Evolutionary conservation across 2,329 filamentous ascomycete species (phyloP).

Genomic region (Ophiostoma quercus): DNA sequence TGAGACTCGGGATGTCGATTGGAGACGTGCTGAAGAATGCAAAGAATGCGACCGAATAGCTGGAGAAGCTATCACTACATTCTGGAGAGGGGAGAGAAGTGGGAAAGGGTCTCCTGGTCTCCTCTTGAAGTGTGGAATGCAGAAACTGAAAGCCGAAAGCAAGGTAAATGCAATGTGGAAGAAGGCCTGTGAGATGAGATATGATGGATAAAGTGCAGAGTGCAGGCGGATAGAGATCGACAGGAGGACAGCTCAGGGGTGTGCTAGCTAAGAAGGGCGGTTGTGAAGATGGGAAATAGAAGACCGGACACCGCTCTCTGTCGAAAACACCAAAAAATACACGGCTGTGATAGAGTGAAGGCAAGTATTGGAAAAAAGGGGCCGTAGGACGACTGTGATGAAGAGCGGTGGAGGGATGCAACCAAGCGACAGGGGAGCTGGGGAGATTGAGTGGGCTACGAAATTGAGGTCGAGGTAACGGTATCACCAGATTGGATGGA

Average conservation of each 20-base stretch:
- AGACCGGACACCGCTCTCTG: not conserved
- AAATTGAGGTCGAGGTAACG: slow-evolving; percentile 19
- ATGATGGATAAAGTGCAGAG: slow-evolving; percentile 1
- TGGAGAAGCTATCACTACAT: not conserved
- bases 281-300: not conserved
- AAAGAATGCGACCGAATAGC: slow-evolving; percentile 4
- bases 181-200: not conserved
- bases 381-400: not conserved
- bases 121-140: slow-evolving; percentile 3
- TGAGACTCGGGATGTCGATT: not conserved
- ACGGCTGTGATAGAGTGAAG: not conserved
- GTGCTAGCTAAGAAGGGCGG: not conserved
- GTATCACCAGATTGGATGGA: slow-evolving; percentile 17
- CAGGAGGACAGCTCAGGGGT: slow-evolving; percentile 21
- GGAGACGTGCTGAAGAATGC: slow-evolving; percentile 5
- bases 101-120: not conserved
- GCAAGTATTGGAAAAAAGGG: not conserved
- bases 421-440: not conserved
- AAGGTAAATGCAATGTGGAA: not conserved
- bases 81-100: not conserved
- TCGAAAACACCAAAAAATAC: not conserved
- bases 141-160: not conserved
- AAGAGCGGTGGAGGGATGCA: not conserved
- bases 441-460: slow-evolving; percentile 12
- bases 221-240: slow-evolving; percentile 19